Base-by-base conservation (phyloP, 371 early-diverging fungal species). In the Mortierella sp. region DNA sequence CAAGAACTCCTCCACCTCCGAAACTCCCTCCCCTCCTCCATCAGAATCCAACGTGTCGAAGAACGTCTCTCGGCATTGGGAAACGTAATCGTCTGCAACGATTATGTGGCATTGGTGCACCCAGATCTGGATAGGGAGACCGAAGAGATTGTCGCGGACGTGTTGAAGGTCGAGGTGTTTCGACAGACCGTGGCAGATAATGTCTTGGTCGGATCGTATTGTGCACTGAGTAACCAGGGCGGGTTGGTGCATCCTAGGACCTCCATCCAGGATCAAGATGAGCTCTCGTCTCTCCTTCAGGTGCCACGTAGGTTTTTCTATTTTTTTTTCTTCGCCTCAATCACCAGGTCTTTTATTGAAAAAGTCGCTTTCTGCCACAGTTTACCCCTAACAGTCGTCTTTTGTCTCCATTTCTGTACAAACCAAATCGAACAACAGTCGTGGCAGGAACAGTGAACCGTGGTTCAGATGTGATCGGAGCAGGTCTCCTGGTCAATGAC, bases 1-100 rank as follows among this genome's bases (percentile, higher is more conserved):
- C 99, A 99, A 89, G 99, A 99, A 90, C 94, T 99, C 50, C 98
- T 98, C 89, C 99, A 99, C 87, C 89, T 99, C 64, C 94, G 99
- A 77, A 99, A 99, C 90, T 95, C 98, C 24, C 93, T 99, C 21
- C 99, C 99, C 11, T 99, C 99, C 43, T 87, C 91, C 34, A 96
- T 99, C n/a, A 93, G 93, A 34, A 97, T 99, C 77, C 98, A 98
- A 89, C 94, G 99, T 74, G 96, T 99, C 9, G 99, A 99, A 86
- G 99, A 99, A 90, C 95, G 99, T 69, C 91, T 99, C 28, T 99
- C 99, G 50, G 99, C 99, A 4, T 91, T 99, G 44, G 99, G 99
- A 76, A 99, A 99, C 88, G 98, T 99, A 31, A 97, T 99, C 89
- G 97, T 99, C 9, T 99, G 99, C 93, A 99, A 99, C 88, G 99